Evolutionary conservation across 202 grass and related monocot genomes (phyloP).

Genomic region (Saccharum hybrid): DNA sequence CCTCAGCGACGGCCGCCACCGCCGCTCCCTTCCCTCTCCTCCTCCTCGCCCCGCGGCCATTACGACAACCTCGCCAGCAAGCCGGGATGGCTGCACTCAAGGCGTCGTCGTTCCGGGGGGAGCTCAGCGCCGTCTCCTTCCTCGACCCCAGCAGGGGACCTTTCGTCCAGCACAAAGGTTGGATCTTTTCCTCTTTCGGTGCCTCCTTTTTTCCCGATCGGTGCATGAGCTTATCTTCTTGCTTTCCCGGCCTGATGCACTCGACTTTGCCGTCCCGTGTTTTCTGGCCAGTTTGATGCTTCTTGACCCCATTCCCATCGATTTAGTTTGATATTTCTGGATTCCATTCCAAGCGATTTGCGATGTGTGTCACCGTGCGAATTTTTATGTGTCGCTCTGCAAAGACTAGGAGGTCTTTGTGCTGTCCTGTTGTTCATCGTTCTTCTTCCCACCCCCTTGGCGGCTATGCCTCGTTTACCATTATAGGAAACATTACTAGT

Average conservation of each 20-base stretch:
- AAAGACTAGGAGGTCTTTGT: not conserved
- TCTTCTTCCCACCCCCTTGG: not conserved
- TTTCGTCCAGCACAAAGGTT: slow-evolving; percentile 66
- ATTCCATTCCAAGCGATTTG: not conserved
- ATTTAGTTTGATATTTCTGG: not conserved
- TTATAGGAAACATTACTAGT: slow-evolving; percentile 22
- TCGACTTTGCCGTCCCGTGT: not conserved
- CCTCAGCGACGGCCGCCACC: not conserved
- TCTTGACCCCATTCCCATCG: not conserved
- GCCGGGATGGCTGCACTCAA: slow-evolving; percentile 69
- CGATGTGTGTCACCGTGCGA: not conserved
- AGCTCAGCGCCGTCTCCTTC: slow-evolving; percentile 61
- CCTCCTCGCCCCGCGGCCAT: slow-evolving; percentile 20
- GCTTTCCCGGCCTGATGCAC: not conserved
- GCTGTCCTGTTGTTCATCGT: not conserved
- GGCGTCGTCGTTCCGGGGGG: slow-evolving; percentile 50
- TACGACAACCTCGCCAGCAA: not conserved
- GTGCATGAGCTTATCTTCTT: not conserved
- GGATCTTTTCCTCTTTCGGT: slow-evolving; percentile 37
- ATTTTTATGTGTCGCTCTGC: slow-evolving; percentile 2
- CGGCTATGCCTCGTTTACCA: not conserved
- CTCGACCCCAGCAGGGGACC: slow-evolving; percentile 53
- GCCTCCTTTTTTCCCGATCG: not conserved
- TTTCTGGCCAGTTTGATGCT: not conserved
- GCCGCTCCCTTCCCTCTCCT: not conserved